Percentiles rank a stretch among this genome's conserved stretches.
Evolutionary conservation across 176 grass and related monocot genomes (phyloP).

Genomic region (Lolium perenne): DNA sequence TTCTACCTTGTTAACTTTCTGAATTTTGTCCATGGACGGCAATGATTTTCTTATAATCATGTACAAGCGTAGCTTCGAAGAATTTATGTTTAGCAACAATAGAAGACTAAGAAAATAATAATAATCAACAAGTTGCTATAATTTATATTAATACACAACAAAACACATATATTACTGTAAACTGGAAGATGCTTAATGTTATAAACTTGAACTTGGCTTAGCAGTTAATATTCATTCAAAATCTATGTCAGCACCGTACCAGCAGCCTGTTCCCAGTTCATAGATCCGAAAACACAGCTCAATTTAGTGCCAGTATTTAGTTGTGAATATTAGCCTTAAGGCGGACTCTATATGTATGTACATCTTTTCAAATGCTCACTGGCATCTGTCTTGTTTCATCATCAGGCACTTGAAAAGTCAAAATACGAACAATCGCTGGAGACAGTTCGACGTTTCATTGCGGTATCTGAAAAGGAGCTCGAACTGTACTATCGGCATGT

Average conservation of each 20-base stretch:
- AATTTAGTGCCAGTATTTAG: neutral
- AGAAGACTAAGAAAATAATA: neutral
- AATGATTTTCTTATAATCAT: neutral
- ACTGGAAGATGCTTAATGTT: neutral
- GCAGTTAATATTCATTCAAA: conserved; percentile 21
- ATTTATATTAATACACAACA: neutral
- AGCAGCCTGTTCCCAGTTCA: neutral
- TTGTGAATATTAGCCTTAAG: conserved; percentile 19
- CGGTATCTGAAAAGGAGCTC: conserved; percentile 79
- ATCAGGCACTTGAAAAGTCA: conserved; percentile 97
- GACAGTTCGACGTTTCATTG: conserved; percentile 77
- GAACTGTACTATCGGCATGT: conserved; percentile 86
- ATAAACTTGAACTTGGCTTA: neutral
- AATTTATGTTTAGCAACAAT: neutral
- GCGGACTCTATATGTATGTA: neutral
- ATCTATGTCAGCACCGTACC: neutral
- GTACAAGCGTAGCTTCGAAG: neutral
- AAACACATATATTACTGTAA: neutral
- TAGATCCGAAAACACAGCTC: neutral
- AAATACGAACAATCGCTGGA: conserved; percentile 93
- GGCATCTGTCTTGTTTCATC: conserved; percentile 33
- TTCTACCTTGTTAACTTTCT: neutral
- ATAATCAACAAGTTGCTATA: neutral
- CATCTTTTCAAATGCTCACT: conserved; percentile 18
- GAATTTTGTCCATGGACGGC: neutral